Percentiles rank a stretch among this genome's conserved stretches.
phyloP scores from a whole-genome alignment of 2,329 filamentous ascomycete genomes.

The Macroventuria anomochaeta region DNA sequence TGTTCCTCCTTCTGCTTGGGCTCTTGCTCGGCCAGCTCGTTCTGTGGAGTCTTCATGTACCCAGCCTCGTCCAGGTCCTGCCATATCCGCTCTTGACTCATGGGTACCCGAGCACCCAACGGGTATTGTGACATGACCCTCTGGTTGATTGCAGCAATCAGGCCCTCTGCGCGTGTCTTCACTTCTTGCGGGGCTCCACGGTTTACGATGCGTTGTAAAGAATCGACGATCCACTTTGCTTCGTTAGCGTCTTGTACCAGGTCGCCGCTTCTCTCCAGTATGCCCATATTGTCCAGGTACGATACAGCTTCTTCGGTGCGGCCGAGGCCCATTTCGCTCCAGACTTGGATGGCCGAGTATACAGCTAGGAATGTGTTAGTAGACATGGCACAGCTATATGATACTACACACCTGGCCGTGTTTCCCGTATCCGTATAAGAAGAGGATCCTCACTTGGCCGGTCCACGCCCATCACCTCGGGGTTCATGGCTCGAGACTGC shows the following conservation, averaged over 20 bases:
- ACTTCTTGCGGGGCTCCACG: conserved; percentile 36
- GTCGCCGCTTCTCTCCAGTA: conserved; percentile 32
- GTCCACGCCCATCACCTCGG: conserved; percentile 25
- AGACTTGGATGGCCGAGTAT: conserved; percentile 43
- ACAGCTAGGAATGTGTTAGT: conserved; percentile 35
- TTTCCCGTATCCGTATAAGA: conserved; percentile 41
- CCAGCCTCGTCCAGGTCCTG: conserved; percentile 40
- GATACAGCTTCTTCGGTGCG: conserved; percentile 32
- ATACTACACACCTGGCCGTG: conserved; percentile 44
- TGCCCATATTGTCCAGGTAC: conserved; percentile 36
- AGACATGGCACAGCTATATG: conserved; percentile 12
- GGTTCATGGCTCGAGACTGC: conserved; percentile 22
- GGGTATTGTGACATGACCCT: conserved; percentile 48
- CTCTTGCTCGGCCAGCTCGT: conserved; percentile 30
- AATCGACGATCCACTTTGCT: conserved; percentile 43
- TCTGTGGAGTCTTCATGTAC: conserved; percentile 32
- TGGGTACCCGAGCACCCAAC: conserved; percentile 27
- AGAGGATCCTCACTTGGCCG: conserved; percentile 41
- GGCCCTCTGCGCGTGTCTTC: conserved; percentile 30
- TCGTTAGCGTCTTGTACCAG: conserved; percentile 41
- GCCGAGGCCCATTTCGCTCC: conserved; percentile 42
- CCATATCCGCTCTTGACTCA: conserved; percentile 37
- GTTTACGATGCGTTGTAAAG: conserved; percentile 37
- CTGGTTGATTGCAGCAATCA: conserved; percentile 44
- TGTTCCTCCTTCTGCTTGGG: conserved; percentile 40